phyloP scores from a whole-genome alignment of 805 yeast genomes.

The Cyberlindnera euphorbiae region DNA sequence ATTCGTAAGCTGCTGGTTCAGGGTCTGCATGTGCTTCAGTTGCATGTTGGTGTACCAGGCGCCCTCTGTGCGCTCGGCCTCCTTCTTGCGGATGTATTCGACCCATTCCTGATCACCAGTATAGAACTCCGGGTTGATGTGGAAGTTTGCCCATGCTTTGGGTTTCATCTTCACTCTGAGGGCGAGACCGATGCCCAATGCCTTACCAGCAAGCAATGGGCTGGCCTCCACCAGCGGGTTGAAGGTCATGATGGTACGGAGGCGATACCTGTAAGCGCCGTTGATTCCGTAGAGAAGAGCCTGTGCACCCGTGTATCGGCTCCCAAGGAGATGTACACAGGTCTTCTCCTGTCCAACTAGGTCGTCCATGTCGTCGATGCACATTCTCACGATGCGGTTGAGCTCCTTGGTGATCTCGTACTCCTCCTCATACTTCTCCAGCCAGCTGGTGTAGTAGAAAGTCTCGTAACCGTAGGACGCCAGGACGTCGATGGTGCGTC shows the following conservation, averaged over 20 bases:
- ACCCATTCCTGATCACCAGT: slow-evolving; percentile 14
- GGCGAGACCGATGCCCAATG: slow-evolving; percentile 5
- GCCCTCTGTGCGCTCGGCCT: background rate
- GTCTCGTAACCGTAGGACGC: slow-evolving; percentile 19
- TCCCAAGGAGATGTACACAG: slow-evolving; percentile 16
- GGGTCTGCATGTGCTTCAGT: slow-evolving; percentile 4
- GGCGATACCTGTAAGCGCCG: slow-evolving; percentile 13
- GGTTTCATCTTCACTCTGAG: slow-evolving; percentile 11
- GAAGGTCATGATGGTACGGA: slow-evolving; percentile 15
- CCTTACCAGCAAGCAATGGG: background rate
- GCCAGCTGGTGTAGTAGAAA: slow-evolving; percentile 12
- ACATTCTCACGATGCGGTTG: slow-evolving; percentile 16
- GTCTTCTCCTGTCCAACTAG: background rate
- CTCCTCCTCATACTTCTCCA: slow-evolving; percentile 8
- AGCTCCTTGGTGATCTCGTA: slow-evolving; percentile 14
- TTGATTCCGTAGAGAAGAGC: slow-evolving; percentile 17
- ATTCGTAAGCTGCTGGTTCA: slow-evolving; percentile 2
- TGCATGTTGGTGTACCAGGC: slow-evolving; percentile 8
- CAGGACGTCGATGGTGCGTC: slow-evolving; percentile 14
- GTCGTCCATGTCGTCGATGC: slow-evolving; percentile 17
- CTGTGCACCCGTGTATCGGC: slow-evolving; percentile 15
- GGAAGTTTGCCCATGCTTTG: slow-evolving; percentile 2
- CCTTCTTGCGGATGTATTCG: slow-evolving; percentile 3
- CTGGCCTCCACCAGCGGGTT: slow-evolving; percentile 19
- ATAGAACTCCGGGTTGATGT: slow-evolving; percentile 5